Conservation (phyloP, 257 asterid genomes). For the Ehretia macrophylla region DNA sequence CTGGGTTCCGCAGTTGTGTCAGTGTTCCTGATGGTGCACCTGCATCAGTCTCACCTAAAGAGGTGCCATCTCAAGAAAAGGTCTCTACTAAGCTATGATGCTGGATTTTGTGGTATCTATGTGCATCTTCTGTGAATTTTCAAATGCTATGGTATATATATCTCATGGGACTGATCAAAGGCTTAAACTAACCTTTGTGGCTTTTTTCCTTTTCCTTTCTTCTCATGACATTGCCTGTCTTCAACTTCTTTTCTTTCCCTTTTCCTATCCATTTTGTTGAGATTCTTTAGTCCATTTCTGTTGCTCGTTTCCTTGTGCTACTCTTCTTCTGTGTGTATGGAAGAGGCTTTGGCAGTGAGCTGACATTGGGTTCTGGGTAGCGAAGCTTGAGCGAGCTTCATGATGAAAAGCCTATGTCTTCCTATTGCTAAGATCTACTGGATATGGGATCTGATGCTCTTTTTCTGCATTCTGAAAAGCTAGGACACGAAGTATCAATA, state of each 20-base stretch:
- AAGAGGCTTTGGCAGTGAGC: too few relatives aligned
- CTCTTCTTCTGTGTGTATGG: too few relatives aligned
- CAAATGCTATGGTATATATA: neutral
- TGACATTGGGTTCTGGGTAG: neutral
- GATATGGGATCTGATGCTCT: constrained; percentile 36
- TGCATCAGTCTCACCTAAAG: constrained; percentile 64
- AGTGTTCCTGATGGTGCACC: constrained; percentile 99
- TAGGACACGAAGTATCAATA: constrained; percentile 89
- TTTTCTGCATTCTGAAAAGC: constrained; percentile 48
- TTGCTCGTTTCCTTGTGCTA: too few relatives aligned
- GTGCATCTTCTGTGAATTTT: neutral
- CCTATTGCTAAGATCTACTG: neutral
- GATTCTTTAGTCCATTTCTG: too few relatives aligned
- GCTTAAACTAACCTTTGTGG: too few relatives aligned
- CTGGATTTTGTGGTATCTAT: constrained; percentile 1
- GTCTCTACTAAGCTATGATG: constrained; percentile 23
- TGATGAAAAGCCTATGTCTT: too few relatives aligned
- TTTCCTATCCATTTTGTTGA: too few relatives aligned
- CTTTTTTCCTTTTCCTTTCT: too few relatives aligned
- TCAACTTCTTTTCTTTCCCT: too few relatives aligned
- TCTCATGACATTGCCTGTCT: too few relatives aligned
- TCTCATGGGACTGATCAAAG: too few relatives aligned
- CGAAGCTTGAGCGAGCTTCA: too few relatives aligned
- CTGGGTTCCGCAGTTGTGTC: constrained; percentile 88
- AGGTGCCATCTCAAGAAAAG: constrained; percentile 63